phyloP scores from a whole-genome alignment of 331 rosid genomes.

The Quercus tomentella region DNA sequence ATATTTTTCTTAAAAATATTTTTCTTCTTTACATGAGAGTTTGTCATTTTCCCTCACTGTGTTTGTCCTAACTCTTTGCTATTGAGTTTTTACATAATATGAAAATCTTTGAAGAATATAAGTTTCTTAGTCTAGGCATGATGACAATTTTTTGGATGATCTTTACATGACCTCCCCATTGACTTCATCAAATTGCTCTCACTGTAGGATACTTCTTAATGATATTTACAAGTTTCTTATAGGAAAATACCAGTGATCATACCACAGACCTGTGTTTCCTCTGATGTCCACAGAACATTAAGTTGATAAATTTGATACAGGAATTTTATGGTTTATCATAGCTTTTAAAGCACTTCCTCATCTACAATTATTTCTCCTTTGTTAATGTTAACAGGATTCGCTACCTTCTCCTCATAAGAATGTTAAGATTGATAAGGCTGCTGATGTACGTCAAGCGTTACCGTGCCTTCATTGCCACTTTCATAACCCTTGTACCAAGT shows the following conservation, averaged over 20 bases:
- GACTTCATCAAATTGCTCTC: neutral
- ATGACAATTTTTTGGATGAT: neutral
- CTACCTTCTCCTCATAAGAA: conserved; percentile 90
- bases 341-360: neutral
- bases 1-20: neutral
- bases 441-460: conserved; percentile 79
- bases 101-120: neutral
- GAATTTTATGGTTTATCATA: neutral
- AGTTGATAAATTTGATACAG: neutral
- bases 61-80: neutral
- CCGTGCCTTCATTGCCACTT: conserved; percentile 90
- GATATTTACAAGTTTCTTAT: neutral
- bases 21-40: neutral
- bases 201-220: neutral
- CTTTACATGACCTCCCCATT: neutral
- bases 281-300: neutral
- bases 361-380: neutral
- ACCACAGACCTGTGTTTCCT: neutral
- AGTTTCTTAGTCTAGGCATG: neutral
- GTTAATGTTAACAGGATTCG: conserved; percentile 71
- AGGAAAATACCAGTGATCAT: no score
- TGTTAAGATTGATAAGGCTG: conserved; percentile 86
- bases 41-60: neutral
- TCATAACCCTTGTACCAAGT: conserved; percentile 89
- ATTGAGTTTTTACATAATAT: neutral